Conservation (phyloP, 1,284 basidiomycete species). For the Pseudozyma sp. region DNA sequence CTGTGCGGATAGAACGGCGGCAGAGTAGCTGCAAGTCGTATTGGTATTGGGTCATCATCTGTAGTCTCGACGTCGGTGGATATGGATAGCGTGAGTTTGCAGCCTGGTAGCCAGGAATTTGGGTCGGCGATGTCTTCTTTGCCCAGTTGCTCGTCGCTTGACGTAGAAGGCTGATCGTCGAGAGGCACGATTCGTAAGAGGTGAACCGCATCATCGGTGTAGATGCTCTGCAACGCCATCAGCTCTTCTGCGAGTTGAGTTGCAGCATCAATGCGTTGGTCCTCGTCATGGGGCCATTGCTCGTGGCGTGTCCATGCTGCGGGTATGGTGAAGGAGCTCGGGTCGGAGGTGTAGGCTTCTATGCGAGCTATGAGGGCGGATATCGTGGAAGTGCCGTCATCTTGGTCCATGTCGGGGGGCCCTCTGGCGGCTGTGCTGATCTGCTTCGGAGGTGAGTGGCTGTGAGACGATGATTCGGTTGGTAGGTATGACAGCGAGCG, state of each 20-base stretch:
- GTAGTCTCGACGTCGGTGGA: conserved; percentile 32
- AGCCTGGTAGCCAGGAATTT: conserved; percentile 32
- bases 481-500: too few relatives aligned
- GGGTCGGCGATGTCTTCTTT: conserved; percentile 29
- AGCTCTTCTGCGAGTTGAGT: conserved; percentile 59
- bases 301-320: conserved; percentile 25
- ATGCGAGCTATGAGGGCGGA: conserved; percentile 39
- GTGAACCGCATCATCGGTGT: conserved; percentile 53
- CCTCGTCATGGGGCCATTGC: conserved; percentile 24
- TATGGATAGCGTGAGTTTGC: conserved; percentile 43
- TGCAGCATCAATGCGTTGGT: conserved; percentile 27
- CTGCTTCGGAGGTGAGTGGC: too few relatives aligned
- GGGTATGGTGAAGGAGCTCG: conserved; percentile 13
- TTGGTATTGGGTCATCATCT: conserved; percentile 25
- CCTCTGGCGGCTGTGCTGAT: not conserved
- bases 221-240: conserved; percentile 64
- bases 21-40: conserved; percentile 58
- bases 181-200: conserved; percentile 23
- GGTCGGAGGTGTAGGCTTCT: conserved; percentile 28
- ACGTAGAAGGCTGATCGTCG: not conserved
- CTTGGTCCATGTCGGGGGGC: conserved; percentile 13
- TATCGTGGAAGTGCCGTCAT: conserved; percentile 1
- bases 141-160: conserved; percentile 5
- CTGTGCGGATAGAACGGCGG: conserved; percentile 58
- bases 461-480: too few relatives aligned